Percentiles rank a stretch among this genome's conserved stretches.
These are phyloP conservation scores for Dentipellis sp. DNA, from an alignment of 768 basidiomycete genomes.

Conservation along the genomic window DNA sequence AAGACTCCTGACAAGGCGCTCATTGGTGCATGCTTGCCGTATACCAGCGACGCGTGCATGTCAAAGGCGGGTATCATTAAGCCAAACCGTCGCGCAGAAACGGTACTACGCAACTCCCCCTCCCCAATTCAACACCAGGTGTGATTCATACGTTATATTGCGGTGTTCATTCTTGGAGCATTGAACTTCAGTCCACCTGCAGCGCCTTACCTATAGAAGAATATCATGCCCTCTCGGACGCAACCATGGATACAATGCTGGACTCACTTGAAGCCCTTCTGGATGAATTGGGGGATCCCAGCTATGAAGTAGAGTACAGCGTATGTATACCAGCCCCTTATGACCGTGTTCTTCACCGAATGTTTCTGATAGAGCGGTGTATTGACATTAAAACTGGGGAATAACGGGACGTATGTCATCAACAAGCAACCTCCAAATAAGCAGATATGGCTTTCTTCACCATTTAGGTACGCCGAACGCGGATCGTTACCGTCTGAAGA, in stretches of 20 bases:
- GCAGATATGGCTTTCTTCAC: conserved; percentile 94
- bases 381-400: conserved; percentile 68
- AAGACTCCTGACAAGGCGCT: too few relatives aligned
- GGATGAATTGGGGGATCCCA: conserved; percentile 44
- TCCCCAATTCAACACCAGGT: conserved; percentile 4
- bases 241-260: conserved; percentile 67
- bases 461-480: conserved; percentile 49
- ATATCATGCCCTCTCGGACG: conserved; percentile 68
- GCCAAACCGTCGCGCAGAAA: not conserved
- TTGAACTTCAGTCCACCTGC: not conserved
- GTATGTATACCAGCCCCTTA: conserved; percentile 33
- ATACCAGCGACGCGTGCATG: too few relatives aligned
- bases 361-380: conserved; percentile 69
- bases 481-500: not conserved
- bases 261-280: conserved; percentile 67
- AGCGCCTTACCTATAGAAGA: conserved; percentile 49
- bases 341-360: not conserved
- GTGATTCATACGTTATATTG: not conserved
- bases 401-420: conserved; percentile 83
- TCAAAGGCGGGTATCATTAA: too few relatives aligned
- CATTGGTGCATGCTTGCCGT: too few relatives aligned
- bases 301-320: conserved; percentile 83
- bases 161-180: not conserved
- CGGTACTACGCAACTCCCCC: conserved; percentile 12
- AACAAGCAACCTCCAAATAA: conserved; percentile 98